Base-by-base conservation (phyloP, 2,329 filamentous ascomycete genomes). In the Diaporthe amygdali region DNA sequence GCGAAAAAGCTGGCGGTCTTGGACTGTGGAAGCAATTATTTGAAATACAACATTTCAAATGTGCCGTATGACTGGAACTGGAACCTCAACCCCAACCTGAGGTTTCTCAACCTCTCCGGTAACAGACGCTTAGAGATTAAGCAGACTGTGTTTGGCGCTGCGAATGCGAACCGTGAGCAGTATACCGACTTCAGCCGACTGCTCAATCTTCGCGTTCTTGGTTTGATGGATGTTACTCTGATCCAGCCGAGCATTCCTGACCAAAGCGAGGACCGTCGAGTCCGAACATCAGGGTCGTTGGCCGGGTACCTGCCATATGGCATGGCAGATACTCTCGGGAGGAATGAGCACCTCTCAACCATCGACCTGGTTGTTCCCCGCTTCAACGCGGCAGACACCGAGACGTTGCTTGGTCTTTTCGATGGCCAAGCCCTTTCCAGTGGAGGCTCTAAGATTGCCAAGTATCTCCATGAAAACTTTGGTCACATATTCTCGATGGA, bases 31-130 rank as follows among this genome's bases (percentile, higher is more conserved):
- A 98, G 94, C 86, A 99, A 99, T 79, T 91, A 90, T 27, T 86
- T 99, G 70, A 99, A 98, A 82, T 99, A 99, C 88, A 99, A 99
- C 79, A 97, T 99, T 59, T 96, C 95, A 37, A 99, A 99, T 78
- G 97, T 97, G 87, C 96, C 96, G 0, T 99, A 99, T 79, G 96
- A 99, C 80, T 99, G 96, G 96, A 99, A 99, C 78, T 99, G 96
- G 96, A 98, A 98, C 78, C 94, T 96, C 87, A 99, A 99, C 78
- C 94, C 93, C 61, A 97, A 98, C 77, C 84, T 99, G 75, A 93
- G 95, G 74, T 99, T 97, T 78, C 91, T 99, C 74, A 99, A 98
- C 78, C 87, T 99, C 78, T 98, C 96, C 0, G 96, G 96, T 66
- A 99, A 99, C 84, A 98, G 97, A 81, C 91, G 96, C 64, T 84